Conservation (phyloP, 2,329 filamentous ascomycete species). For the Alternaria triticina region DNA sequence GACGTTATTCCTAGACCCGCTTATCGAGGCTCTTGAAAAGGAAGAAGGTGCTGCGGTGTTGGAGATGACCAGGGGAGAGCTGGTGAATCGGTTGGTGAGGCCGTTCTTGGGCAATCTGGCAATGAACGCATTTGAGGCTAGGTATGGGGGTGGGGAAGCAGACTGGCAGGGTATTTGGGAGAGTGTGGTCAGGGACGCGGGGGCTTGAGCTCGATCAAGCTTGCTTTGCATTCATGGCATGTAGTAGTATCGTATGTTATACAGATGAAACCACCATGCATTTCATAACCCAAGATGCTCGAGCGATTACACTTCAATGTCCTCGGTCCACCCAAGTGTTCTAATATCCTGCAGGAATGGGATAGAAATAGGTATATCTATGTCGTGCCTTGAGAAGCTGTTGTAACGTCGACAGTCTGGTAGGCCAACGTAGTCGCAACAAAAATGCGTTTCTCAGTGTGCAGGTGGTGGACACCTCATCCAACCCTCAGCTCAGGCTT, state of each 20-base stretch:
- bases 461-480: too few relatives aligned
- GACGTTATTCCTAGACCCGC: conserved; percentile 52
- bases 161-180: conserved; percentile 42
- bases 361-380: background rate
- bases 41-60: conserved; percentile 54
- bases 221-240: background rate
- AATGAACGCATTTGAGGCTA: conserved; percentile 91
- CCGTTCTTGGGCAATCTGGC: conserved; percentile 93
- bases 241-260: background rate
- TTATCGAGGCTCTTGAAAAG: conserved; percentile 42
- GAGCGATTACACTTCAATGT: background rate
- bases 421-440: background rate
- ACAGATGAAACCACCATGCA: background rate
- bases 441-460: too few relatives aligned
- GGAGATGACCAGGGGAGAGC: conserved; percentile 61
- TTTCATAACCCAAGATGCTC: background rate
- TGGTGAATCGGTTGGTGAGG: conserved; percentile 78
- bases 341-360: background rate
- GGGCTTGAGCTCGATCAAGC: conserved; percentile 4
- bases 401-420: background rate
- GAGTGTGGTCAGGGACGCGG: conserved; percentile 41
- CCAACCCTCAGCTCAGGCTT: too few relatives aligned
- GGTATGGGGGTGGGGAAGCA: conserved; percentile 75
- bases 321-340: background rate
- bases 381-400: background rate